These are phyloP conservation scores for Leccinum imitatum DNA, from an alignment of 768 basidiomycete genomes.

Conservation along the genomic window DNA sequence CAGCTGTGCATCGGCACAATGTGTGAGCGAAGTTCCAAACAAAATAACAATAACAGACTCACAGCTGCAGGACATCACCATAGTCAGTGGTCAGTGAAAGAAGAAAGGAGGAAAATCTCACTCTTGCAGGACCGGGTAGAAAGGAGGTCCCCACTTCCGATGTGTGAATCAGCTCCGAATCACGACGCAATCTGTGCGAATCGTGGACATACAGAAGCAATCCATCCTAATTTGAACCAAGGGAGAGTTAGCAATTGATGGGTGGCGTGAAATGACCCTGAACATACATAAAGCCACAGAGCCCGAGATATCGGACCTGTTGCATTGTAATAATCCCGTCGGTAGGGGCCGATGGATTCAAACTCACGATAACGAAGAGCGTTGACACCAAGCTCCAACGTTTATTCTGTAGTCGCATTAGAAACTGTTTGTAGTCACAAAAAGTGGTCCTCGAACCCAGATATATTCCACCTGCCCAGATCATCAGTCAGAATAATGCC, in stretches of 20 bases:
- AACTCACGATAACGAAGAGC: neutral
- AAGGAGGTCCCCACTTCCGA: neutral
- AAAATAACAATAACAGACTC: neutral
- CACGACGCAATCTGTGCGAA: neutral
- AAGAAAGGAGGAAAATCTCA: neutral
- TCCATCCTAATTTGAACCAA: neutral
- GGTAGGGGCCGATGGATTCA: neutral
- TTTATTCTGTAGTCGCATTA: neutral
- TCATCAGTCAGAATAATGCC: neutral
- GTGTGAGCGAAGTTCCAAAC: neutral
- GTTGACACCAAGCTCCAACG: neutral
- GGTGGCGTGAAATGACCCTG: neutral
- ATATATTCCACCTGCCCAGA: neutral
- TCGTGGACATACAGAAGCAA: neutral
- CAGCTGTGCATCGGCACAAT: neutral
- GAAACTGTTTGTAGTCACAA: neutral
- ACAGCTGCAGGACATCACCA: neutral
- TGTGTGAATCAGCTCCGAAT: neutral
- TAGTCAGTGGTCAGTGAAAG: neutral
- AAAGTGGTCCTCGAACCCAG: neutral
- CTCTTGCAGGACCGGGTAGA: neutral
- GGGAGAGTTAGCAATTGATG: neutral
- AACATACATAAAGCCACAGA: neutral
- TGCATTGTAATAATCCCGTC: neutral
- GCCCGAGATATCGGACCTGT: neutral